These are phyloP conservation scores for Henningerozyma blattae DNA, from an alignment of 805 yeast genomes.

Conservation along the genomic window DNA sequence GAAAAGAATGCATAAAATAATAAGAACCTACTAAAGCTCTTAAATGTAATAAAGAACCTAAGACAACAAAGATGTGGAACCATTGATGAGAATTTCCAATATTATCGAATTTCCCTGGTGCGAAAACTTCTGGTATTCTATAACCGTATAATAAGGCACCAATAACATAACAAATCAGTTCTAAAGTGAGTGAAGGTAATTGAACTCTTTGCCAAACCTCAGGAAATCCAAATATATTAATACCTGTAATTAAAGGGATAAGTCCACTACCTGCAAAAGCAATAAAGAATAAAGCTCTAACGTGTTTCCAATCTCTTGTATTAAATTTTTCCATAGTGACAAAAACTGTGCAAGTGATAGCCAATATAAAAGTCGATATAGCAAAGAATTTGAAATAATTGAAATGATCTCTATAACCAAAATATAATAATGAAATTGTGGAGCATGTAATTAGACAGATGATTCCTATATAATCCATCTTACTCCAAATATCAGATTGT, in stretches of 20 bases:
- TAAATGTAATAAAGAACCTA: constrained; percentile 69
- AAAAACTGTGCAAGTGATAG: constrained; percentile 46
- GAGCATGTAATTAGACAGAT: constrained; percentile 57
- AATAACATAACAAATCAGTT: constrained; percentile 58
- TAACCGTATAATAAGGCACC: constrained; percentile 76
- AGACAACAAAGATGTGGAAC: constrained; percentile 65
- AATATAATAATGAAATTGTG: constrained; percentile 37
- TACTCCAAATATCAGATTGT: constrained; percentile 48
- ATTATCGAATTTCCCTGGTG: constrained; percentile 54
- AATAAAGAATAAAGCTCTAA: constrained; percentile 68
- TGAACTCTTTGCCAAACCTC: constrained; percentile 43
- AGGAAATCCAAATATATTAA: constrained; percentile 35
- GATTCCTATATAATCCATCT: constrained; percentile 66
- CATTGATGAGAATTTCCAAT: constrained; percentile 78
- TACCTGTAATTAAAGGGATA: constrained; percentile 53
- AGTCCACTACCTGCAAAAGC: constrained; percentile 66
- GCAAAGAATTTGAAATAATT: constrained; percentile 19
- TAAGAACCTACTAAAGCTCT: constrained; percentile 53
- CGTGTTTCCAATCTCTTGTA: constrained; percentile 53
- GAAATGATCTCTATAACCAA: constrained; percentile 30
- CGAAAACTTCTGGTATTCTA: constrained; percentile 58
- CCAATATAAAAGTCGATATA: constrained; percentile 39
- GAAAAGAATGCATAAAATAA: constrained; percentile 20
- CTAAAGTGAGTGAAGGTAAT: constrained; percentile 49
- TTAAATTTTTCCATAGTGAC: constrained; percentile 60